Base-by-base conservation (phyloP, 805 yeast species). In the baker's yeast (Saccharomyces cerevisiae) region DNA sequence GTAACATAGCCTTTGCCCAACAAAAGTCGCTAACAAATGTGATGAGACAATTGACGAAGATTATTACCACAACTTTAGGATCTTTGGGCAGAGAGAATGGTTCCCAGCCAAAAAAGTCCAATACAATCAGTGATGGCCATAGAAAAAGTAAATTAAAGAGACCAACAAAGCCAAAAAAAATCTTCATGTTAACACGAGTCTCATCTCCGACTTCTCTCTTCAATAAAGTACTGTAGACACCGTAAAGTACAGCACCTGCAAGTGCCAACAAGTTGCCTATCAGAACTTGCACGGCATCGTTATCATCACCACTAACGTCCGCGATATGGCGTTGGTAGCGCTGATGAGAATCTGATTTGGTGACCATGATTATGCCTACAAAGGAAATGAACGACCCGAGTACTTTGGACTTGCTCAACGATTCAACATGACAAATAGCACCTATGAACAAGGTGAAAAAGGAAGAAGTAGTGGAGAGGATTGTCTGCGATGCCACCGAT, bases 111-210 rank as follows among this genome's bases (percentile, higher is more conserved):
- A 77, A 57, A 55, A 71, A 76, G 70, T 92, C 81, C 54, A 92
- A 76, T 0, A 88, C 54, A 0, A 89, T 52, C 8, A 94, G 66
- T 4, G 89, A 70, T 2, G 99, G 97, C 97, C 97, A 90, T 47
- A 91, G 68, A 10, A 83, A 69, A 0, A 89, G 61, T 9, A 86
- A 65, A 59, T 90, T 88, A 73, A 85, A 87, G 4, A 92, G 73
- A 0, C 99, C 99, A 26, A 94, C 98, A 70, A 88, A 91, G 0
- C 98, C 99, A 67, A 94, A 91, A 64, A 94, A 94, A 36, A 91
- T 75, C 67, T 84, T 87, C 76, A 95, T 89, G 67, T 94, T 85
- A 47, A 94, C 76, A 51, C 86, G 74, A 14, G 85, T 76, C 66
- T 92, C 97, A 54, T 82, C 83, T 49, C 79, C 78, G 22, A 91